A percentile compares a stretch with the other conserved stretches of the same genome.
Conservation (phyloP, 768 basidiomycete genomes). For the Termitomyces sp. region DNA sequence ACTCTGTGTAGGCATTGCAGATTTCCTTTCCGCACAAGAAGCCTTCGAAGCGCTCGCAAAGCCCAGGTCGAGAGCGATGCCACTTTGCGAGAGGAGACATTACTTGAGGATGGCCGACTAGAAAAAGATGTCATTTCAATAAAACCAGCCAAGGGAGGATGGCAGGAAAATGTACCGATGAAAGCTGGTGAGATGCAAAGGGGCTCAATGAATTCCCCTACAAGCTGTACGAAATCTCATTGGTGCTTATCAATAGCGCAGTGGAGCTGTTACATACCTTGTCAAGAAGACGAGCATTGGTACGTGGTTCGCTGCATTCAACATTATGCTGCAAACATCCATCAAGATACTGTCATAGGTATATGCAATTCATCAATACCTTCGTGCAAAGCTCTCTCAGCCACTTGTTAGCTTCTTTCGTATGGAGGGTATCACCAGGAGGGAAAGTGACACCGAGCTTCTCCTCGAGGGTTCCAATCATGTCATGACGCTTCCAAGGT, state of each 20-base stretch:
- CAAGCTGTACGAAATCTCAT: conserved; percentile 52
- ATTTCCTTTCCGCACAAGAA: conserved; percentile 99
- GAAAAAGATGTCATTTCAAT: background rate
- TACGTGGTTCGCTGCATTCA: conserved; percentile 93
- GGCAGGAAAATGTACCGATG: conserved; percentile 54
- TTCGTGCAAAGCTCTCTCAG: conserved; percentile 79
- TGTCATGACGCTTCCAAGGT: conserved; percentile 98
- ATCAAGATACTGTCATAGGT: background rate
- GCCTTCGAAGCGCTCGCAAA: conserved; percentile 98
- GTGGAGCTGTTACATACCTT: conserved; percentile 47
- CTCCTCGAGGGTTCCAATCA: conserved; percentile 95
- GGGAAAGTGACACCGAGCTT: conserved; percentile 92
- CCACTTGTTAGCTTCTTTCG: conserved; percentile 84
- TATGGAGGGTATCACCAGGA: conserved; percentile 84
- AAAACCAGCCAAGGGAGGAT: conserved; percentile 1
- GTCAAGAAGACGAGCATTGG: conserved; percentile 91
- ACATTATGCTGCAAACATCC: conserved; percentile 70
- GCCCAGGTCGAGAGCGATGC: conserved; percentile 93
- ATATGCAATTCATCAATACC: conserved; percentile 37
- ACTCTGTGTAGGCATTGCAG: conserved; percentile 98
- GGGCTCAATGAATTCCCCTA: conserved; percentile 96
- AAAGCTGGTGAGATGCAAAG: conserved; percentile 96
- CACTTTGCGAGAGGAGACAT: conserved; percentile 99
- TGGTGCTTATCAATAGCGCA: background rate
- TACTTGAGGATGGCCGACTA: conserved; percentile 97